Base-by-base conservation (phyloP, 768 basidiomycete genomes). In the Amanita jacksonii region DNA sequence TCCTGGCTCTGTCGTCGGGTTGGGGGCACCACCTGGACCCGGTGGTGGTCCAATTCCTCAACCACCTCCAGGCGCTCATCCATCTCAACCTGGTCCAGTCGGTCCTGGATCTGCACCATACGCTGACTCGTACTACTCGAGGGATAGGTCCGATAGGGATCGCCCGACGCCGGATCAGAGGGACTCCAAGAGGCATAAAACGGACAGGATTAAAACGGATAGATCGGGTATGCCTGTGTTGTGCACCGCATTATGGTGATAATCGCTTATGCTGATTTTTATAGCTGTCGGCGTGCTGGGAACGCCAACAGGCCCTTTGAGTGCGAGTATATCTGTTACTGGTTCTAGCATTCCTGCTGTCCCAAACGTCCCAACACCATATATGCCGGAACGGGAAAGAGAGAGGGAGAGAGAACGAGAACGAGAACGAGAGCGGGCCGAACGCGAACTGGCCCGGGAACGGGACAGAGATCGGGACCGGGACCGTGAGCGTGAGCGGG, bases 161-260 rank as follows among this genome's bases (percentile, higher is more conserved):
- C 61, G 69, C 10, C 61, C 68, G 4, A 47, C n/a, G 4, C n/a
- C 51, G 4, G 66, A 67, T 46, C 68, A 72, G 48, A 64, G 79
- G 32, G 81, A 83, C 48, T 62, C 73, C 12, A 82, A 81, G 58
- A 68, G 81, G 40, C 64, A 75, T 48, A 82, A 81, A 57, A 70
- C 54, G 12, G 62, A 62, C 24, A 56, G 60, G 25, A 61, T 58
- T 45, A 65, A 78, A 53, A 55, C 50, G 42, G 64, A 63, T 53
- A 55, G 65, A 39, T 58, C 59, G 52, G 62, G 62, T 63, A 43
- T 33, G 43, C 54, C n/a, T n/a, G 19, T 22, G 30, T 46, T 19
- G n/a, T n/a, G n/a, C n/a, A n/a, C n/a, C n/a, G n/a, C 19, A 43
- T 27, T 24, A 9, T 19, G 46, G 34, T 19, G 32, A 24, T 18